These are phyloP conservation scores for Terfezia claveryi DNA, from an alignment of 495 filamentous ascomycete genomes.

Conservation along the genomic window DNA sequence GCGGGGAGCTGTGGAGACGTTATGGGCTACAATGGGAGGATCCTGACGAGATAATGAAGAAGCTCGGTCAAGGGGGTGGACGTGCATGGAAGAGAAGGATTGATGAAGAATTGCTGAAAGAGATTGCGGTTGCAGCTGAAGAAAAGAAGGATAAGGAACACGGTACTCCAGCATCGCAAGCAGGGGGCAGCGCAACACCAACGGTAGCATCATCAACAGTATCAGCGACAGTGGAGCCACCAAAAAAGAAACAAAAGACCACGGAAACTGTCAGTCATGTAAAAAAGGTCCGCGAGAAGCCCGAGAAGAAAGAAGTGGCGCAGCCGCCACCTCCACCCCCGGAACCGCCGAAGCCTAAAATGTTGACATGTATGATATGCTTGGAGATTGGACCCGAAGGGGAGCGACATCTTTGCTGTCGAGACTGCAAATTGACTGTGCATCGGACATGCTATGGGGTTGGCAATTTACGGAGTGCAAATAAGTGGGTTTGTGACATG, in stretches of 20 bases:
- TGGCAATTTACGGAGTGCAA: constrained; percentile 38
- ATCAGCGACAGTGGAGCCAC: constrained; percentile 14
- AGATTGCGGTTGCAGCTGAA: constrained; percentile 37
- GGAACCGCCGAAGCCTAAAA: constrained; percentile 53
- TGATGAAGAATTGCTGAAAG: constrained; percentile 77
- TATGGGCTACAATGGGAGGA: constrained; percentile 94
- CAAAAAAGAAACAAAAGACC: constrained; percentile 34
- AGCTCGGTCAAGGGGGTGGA: constrained; percentile 59
- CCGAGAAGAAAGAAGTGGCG: constrained; percentile 15
- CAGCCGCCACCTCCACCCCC: constrained; percentile 27
- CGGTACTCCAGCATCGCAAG: not conserved
- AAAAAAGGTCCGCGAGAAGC: constrained; percentile 7
- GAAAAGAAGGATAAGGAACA: constrained; percentile 12
- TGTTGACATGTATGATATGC: constrained; percentile 72
- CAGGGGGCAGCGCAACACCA: not conserved
- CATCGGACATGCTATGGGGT: constrained; percentile 86
- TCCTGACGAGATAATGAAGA: constrained; percentile 80
- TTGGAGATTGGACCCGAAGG: constrained; percentile 43
- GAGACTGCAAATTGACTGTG: constrained; percentile 76
- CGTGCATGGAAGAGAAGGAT: constrained; percentile 69
- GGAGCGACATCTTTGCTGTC: constrained; percentile 53
- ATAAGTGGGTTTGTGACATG: constrained; percentile 90
- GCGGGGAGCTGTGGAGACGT: constrained; percentile 76
- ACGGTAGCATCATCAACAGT: not conserved
- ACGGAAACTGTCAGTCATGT: constrained; percentile 7